These are phyloP conservation scores for Filosporella fistucella DNA, from an alignment of 495 filamentous ascomycete genomes.

Conservation along the genomic window DNA sequence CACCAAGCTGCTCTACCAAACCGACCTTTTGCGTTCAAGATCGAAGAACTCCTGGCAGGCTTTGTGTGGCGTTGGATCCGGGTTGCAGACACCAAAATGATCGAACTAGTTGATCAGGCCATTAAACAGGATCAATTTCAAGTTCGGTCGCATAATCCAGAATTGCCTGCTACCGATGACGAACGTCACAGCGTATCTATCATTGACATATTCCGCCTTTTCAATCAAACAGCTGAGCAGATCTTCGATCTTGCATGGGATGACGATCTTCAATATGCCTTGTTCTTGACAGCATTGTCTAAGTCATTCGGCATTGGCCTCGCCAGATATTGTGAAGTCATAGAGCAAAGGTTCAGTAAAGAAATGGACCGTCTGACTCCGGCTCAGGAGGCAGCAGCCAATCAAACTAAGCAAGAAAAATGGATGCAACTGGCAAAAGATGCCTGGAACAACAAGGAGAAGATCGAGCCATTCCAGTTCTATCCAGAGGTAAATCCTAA, in stretches of 20 bases:
- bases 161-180: conserved; percentile 65
- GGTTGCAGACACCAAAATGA: conserved; percentile 71
- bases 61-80: conserved; percentile 97
- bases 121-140: conserved; percentile 83
- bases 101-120: conserved; percentile 83
- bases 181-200: conserved; percentile 89
- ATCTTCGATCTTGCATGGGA: conserved; percentile 86
- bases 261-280: conserved; percentile 86
- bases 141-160: conserved; percentile 55
- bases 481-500: conserved; percentile 69
- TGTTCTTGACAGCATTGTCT: conserved; percentile 94
- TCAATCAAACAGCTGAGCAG: conserved; percentile 85
- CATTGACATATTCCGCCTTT: conserved; percentile 90
- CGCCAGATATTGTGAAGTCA: conserved; percentile 83
- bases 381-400: conserved; percentile 73
- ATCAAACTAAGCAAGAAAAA: conserved; percentile 83
- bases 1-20: conserved; percentile 65
- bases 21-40: conserved; percentile 70
- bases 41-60: conserved; percentile 79
- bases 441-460: conserved; percentile 90
- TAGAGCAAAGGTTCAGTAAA: conserved; percentile 79
- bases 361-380: conserved; percentile 92
- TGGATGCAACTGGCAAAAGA: conserved; percentile 90
- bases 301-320: conserved; percentile 83
- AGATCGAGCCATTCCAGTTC: conserved; percentile 97